These are phyloP conservation scores for Leishmania turanica DNA, from an alignment of 208 protist species.

Conservation along the genomic window DNA sequence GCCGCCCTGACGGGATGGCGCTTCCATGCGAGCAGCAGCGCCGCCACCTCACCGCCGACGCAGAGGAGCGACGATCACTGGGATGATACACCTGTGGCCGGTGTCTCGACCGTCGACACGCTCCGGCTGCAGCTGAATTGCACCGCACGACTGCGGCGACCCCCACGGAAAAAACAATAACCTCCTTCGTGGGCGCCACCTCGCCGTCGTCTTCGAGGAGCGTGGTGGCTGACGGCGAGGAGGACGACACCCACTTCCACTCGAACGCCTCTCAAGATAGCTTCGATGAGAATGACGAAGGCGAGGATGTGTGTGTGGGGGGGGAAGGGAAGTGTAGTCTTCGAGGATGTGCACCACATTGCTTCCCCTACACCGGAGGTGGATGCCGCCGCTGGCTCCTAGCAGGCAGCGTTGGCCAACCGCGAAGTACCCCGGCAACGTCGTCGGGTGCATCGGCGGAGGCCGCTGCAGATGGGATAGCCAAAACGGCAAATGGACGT, in stretches of 20 bases:
- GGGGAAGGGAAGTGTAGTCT: background rate
- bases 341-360: background rate
- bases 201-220: background rate
- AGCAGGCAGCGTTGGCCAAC: background rate
- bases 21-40: background rate
- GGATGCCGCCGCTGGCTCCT: background rate
- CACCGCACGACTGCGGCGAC: constrained; percentile 1
- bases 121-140: constrained; percentile 15
- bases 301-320: background rate
- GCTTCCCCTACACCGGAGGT: background rate
- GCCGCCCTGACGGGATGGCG: background rate
- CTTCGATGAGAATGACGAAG: background rate
- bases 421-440: background rate
- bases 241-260: background rate
- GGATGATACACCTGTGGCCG: background rate
- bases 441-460: constrained; percentile 1
- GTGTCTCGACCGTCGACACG: constrained; percentile 10
- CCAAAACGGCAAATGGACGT: background rate
- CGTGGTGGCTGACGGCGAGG: background rate
- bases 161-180: background rate
- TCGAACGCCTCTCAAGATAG: background rate
- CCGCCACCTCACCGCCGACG: background rate
- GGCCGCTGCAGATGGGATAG: constrained; percentile 9
- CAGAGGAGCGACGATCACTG: too few species aligned
- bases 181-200: constrained; percentile 24